Evolutionary conservation across 306 rosid genomes (phyloP).

Genomic region (Quercus engelmannii): DNA sequence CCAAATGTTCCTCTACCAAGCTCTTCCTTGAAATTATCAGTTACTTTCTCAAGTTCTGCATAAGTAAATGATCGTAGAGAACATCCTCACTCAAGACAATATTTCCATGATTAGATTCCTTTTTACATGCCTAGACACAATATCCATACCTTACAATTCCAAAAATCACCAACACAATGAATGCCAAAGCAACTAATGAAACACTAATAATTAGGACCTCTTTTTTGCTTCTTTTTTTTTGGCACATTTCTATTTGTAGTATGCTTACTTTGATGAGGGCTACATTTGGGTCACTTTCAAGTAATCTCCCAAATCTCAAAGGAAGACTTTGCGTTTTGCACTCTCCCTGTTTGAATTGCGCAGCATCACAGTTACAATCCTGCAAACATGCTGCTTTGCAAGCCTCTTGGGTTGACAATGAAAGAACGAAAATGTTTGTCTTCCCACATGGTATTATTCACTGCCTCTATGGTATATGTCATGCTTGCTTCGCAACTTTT

Average conservation of each 20-base stretch:
- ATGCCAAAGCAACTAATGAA: background rate
- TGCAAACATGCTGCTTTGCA: too few relatives aligned
- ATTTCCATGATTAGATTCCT: background rate
- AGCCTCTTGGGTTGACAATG: too few relatives aligned
- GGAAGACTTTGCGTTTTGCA: too few relatives aligned
- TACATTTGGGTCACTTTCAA: too few relatives aligned
- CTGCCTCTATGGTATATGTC: background rate
- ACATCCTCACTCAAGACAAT: conserved; percentile 1
- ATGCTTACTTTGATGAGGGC: too few relatives aligned
- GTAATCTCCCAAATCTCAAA: too few relatives aligned
- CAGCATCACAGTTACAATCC: too few relatives aligned
- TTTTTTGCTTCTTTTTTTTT: too few relatives aligned
- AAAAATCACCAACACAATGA: background rate
- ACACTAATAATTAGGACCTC: too few relatives aligned
- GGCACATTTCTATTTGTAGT: too few relatives aligned
- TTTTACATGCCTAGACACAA: background rate
- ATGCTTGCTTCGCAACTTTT: background rate
- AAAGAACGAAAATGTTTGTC: background rate
- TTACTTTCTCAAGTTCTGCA: background rate
- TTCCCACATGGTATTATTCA: background rate
- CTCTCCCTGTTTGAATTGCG: too few relatives aligned
- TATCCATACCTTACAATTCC: background rate
- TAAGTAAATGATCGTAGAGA: background rate
- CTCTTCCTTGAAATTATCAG: conserved; percentile 23
- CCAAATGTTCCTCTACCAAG: conserved; percentile 29